Conservation (phyloP, 176 grass and related monocot genomes). For the Triticum timopheevii region DNA sequence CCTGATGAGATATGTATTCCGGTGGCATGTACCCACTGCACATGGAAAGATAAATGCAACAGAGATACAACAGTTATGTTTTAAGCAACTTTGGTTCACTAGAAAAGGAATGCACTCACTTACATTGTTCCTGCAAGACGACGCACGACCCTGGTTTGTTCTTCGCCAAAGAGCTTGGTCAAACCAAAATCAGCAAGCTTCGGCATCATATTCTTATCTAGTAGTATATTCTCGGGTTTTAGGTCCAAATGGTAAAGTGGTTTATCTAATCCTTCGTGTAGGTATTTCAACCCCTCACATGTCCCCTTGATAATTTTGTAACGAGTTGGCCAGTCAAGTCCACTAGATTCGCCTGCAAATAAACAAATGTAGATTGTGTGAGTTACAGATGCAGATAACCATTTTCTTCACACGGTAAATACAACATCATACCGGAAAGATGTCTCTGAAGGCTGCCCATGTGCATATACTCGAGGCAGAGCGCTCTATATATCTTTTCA, state of each 20-base stretch:
- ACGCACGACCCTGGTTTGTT: not conserved
- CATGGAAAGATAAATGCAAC: not conserved
- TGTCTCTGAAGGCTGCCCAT: too few species aligned
- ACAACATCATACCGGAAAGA: too few species aligned
- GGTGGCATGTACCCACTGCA: too few species aligned
- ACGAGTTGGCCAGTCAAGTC: too few species aligned
- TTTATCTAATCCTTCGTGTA: too few species aligned
- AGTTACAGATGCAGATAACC: too few species aligned
- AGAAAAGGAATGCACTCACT: not conserved
- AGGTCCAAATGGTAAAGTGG: not conserved
- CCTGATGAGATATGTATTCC: too few species aligned
- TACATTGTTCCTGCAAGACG: not conserved
- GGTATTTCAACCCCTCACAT: too few species aligned
- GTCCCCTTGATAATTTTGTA: too few species aligned
- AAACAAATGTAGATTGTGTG: not conserved
- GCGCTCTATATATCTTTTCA: too few species aligned
- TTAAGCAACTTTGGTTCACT: not conserved
- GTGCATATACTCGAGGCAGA: too few species aligned
- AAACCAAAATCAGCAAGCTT: not conserved
- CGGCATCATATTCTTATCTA: not conserved
- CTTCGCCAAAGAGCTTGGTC: not conserved
- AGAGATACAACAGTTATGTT: not conserved
- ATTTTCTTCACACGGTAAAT: too few species aligned
- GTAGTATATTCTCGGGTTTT: not conserved
- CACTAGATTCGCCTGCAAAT: not conserved